These are phyloP conservation scores for Harrya chromipes DNA, from an alignment of 768 basidiomycete genomes.

Conservation along the genomic window DNA sequence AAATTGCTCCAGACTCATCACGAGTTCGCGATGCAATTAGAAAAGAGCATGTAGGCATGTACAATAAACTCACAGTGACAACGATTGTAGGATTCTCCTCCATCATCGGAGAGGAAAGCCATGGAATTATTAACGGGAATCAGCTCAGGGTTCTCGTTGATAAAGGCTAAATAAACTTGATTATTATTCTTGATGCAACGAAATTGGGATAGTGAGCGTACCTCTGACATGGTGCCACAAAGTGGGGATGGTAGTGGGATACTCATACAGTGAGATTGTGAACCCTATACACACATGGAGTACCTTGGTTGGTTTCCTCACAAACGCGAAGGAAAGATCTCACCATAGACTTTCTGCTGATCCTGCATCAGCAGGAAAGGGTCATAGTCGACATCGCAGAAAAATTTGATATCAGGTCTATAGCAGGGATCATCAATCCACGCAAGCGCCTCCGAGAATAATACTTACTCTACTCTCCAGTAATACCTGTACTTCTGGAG, in stretches of 20 bases:
- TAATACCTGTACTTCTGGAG: slow-evolving; percentile 79
- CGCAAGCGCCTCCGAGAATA: background rate
- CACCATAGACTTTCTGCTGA: slow-evolving; percentile 81
- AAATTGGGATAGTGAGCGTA: slow-evolving; percentile 21
- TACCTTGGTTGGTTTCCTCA: slow-evolving; percentile 24
- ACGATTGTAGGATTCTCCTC: slow-evolving; percentile 67
- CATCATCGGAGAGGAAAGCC: slow-evolving; percentile 68
- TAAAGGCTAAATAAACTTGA: slow-evolving; percentile 53
- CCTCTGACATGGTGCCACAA: slow-evolving; percentile 77
- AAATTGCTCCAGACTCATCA: slow-evolving; percentile 68
- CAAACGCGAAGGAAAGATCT: background rate
- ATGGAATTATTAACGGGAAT: slow-evolving; percentile 65
- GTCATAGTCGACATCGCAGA: slow-evolving; percentile 76
- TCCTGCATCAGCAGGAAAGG: slow-evolving; percentile 82
- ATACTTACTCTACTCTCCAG: slow-evolving; percentile 82
- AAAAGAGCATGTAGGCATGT: background rate
- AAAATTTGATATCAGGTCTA: slow-evolving; percentile 76
- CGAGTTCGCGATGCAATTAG: slow-evolving; percentile 5
- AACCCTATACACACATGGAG: slow-evolving; percentile 47
- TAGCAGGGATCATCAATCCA: slow-evolving; percentile 7
- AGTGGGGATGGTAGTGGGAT: slow-evolving; percentile 74
- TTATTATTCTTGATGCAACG: background rate
- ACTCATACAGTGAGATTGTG: slow-evolving; percentile 77
- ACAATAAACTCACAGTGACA: slow-evolving; percentile 61
- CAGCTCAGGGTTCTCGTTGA: slow-evolving; percentile 56